Evolutionary conservation across 768 basidiomycete genomes (phyloP), one percentile per base, ranked within the genome.

Genomic region (Neoboletus subvelutipes): DNA sequence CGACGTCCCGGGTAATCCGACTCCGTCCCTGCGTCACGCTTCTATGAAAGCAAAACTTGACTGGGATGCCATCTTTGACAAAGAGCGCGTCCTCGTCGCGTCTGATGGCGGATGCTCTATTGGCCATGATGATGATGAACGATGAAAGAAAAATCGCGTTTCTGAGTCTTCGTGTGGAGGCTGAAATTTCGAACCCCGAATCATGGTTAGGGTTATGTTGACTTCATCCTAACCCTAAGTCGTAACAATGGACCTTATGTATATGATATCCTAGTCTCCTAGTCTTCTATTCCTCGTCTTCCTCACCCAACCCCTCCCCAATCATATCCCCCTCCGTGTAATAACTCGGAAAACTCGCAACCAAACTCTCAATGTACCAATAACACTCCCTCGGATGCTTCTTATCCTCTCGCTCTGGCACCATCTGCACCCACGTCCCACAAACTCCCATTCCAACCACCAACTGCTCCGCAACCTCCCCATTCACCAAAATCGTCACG

Each of bases 281-380:
- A n/a, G n/a, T n/a, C n/a, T n/a, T n/a, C n/a, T n/a, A n/a, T n/a
- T n/a, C 51, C 33, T 50, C 52, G 5, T 52, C 54, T 26, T 55
- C 61, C 26, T 39, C 55, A 0, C 12, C 40, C 33, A 18, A 5
- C 40, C 31, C 43, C 45, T 48, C 48, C 13, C 15, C 41, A 1
- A 55, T 29, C 41, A 15, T 31, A 48, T 49, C 45, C 53, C 56
- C 53, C 41, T 67, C 73, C 15, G 60, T 64, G 63, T 78, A 75
- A 54, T 76, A 87, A 57, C 84, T 84, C 7, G 85, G 79, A 26
- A 84, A 62, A 18, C 73, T 76, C 57, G 78, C 73, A 40, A 75
- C 70, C 46, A 85, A 40, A 34, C 78, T 76, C 60, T 86, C 83
- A 39, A 83, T 71, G 65, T 85, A 87, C 85, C 85, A 87, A 59